Evolutionary conservation across 768 basidiomycete genomes (phyloP), one percentile per base, ranked within the genome.

Genomic region (Phanerochaete carnosa): DNA sequence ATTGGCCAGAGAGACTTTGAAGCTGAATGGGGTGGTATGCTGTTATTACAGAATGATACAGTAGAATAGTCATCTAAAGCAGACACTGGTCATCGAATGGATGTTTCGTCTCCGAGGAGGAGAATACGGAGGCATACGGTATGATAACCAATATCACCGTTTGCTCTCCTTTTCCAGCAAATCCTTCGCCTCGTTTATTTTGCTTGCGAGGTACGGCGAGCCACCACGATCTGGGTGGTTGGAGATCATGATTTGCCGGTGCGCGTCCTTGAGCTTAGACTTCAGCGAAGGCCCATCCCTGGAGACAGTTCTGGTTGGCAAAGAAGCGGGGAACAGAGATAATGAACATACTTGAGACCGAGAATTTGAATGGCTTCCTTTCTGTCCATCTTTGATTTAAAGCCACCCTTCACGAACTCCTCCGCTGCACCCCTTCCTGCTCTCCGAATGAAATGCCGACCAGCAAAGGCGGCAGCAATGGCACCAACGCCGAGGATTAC

Each of bases 181-280:
- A 68, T 94, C 96, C 72, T 97, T 98, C 0, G 96, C 97, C 71
- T 99, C 97, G 74, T 99, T 99, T 63, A 98, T 96, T 82, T 99
- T 98, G 69, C 94, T 95, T 13, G 97, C 95, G 53, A 98, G 77
- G 75, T 98, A 99, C 7, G 97, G 97, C n/a, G 95, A 92, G 30
- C 97, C 97, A 33, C 97, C 97, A 62, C 97, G 83, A 79, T 99
- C 97, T 12, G 97, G 97, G 77, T 99, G 97, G 76, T 99, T 99
- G 29, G 94, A 92, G 54, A 98, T 83, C 97, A 99, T 99, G 66
- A 99, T 92, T 37, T 90, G 85, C 58, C 96, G 87, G 76, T 99
- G 97, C 0, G 97, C 95, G 67, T 98, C 96, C 77, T 98, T 98
- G 60, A 98, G 73, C 72, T 80, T 86, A 56, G 71, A 83, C n/a